Conservation (phyloP, 2,329 filamentous ascomycete species). For the Neonectria neomacrospora region DNA sequence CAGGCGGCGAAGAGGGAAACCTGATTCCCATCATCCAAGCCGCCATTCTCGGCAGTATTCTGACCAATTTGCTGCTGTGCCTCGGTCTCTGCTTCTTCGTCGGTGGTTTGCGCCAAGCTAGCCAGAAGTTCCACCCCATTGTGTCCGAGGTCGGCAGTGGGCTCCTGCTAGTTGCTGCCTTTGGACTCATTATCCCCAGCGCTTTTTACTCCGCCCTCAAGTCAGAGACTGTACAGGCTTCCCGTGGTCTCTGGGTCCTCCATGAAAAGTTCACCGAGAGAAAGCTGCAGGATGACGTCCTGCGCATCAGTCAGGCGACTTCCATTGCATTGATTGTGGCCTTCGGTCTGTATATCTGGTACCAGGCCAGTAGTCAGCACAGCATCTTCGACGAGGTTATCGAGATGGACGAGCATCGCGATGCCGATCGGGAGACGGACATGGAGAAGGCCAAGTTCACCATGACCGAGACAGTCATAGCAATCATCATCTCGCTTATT, state of each 20-base stretch:
- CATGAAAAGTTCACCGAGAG: conserved; percentile 47
- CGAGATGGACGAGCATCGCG: conserved; percentile 58
- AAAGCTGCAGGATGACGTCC: conserved; percentile 58
- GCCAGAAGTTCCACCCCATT: conserved; percentile 71
- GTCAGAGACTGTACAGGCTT: conserved; percentile 39
- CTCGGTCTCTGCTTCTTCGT: conserved; percentile 75
- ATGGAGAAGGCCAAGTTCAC: conserved; percentile 71
- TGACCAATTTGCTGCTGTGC: conserved; percentile 75
- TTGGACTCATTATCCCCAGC: conserved; percentile 50
- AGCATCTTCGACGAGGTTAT: conserved; percentile 70
- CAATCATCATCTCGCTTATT: conserved; percentile 65
- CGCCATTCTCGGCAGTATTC: conserved; percentile 74
- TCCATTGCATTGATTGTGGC: conserved; percentile 70
- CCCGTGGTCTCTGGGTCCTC: conserved; percentile 31
- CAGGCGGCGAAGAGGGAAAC: conserved; percentile 48
- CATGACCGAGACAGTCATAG: conserved; percentile 70
- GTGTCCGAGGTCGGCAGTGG: conserved; percentile 76
- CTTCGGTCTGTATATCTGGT: conserved; percentile 67
- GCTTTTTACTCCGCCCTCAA: conserved; percentile 52
- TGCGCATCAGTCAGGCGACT: conserved; percentile 71
- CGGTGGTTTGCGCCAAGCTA: conserved; percentile 68
- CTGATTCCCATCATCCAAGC: conserved; percentile 72
- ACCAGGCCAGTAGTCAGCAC: conserved; percentile 73
- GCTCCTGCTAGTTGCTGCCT: conserved; percentile 69
- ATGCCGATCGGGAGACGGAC: conserved; percentile 68